Base-by-base conservation (phyloP, 305 asterid genomes). In the Rubia balearica region DNA sequence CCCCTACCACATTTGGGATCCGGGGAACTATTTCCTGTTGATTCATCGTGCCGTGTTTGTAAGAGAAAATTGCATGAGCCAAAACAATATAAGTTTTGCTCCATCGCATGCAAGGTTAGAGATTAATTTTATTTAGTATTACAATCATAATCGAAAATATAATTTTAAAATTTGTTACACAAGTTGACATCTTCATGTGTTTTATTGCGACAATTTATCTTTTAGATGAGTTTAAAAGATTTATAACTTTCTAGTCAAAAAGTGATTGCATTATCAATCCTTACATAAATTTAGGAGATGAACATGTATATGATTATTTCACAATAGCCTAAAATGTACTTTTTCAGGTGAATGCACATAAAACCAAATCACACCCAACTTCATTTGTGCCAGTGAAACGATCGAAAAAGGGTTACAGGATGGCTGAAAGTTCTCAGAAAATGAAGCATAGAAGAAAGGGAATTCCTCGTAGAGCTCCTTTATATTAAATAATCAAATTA, bases 51-150 rank as follows among this genome's bases (percentile, higher is more conserved):
- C 42, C 7, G 42, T 36, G 24, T 62, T 62, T 62, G 67, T 45
- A 62, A 62, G 21, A 62, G 67, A 36, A 62, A 36, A 38, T 8
- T 62, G 67, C 36, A 38, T 62, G 67, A 62, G 21, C 48, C 67
- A 13, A 6, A 16, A 16, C 48, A 33, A 1, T 17, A 62, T 19
- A 22, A 48, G 2, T 36, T 62, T 16, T 62, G 67, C 46, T 62
- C 45, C 46, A 36, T 62, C 16, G 46, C 67, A 7, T 62, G 67
- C 27, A 62, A 36, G 67, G 67, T 62, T 17, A 36, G 19, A 3
- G 65, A 60, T 19, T 5, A 14, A 36, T 36, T 30, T 36, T 36
- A 36, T 36, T 36, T 49, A 43, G 48, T 43, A 10, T 43, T 43
- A 36, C 40, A 36, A 36, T 49, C 1, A 14, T 49, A 16, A 10